Conservation (phyloP, 2,329 filamentous ascomycete genomes). For the Penicillium sp. region DNA sequence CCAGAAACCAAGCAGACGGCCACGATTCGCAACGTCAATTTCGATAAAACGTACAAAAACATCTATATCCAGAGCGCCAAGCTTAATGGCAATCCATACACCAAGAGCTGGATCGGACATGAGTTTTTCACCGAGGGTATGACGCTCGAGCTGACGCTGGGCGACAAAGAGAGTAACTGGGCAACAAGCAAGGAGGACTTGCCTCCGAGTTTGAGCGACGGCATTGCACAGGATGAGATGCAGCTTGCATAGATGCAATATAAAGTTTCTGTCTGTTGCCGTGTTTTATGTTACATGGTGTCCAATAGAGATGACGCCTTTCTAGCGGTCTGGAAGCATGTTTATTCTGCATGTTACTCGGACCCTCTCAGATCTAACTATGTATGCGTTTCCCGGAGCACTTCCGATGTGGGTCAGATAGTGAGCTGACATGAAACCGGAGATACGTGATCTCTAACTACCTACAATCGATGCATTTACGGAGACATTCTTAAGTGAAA, state of each 20-base stretch:
- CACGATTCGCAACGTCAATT: conserved; percentile 58
- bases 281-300: neutral
- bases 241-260: conserved; percentile 3
- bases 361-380: neutral
- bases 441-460: neutral
- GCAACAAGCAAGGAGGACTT: conserved; percentile 59
- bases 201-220: conserved; percentile 49
- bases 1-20: conserved; percentile 60
- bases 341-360: neutral
- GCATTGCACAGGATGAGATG: conserved; percentile 6
- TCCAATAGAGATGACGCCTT: neutral
- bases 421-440: neutral
- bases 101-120: conserved; percentile 66
- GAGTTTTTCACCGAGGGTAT: conserved; percentile 65
- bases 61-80: conserved; percentile 66
- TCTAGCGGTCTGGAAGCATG: conserved; percentile 8
- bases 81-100: conserved; percentile 59
- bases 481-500: neutral
- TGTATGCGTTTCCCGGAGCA: conserved; percentile 1
- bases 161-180: conserved; percentile 62
- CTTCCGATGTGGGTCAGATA: conserved; percentile 4
- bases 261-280: neutral
- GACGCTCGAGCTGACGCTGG: conserved; percentile 61
- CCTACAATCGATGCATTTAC: neutral
- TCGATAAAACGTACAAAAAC: conserved; percentile 55